Percentiles rank a stretch among this genome's conserved stretches.
Conservation (phyloP, 2,329 filamentous ascomycete genomes). For the Neodidymelliopsis sp. region DNA sequence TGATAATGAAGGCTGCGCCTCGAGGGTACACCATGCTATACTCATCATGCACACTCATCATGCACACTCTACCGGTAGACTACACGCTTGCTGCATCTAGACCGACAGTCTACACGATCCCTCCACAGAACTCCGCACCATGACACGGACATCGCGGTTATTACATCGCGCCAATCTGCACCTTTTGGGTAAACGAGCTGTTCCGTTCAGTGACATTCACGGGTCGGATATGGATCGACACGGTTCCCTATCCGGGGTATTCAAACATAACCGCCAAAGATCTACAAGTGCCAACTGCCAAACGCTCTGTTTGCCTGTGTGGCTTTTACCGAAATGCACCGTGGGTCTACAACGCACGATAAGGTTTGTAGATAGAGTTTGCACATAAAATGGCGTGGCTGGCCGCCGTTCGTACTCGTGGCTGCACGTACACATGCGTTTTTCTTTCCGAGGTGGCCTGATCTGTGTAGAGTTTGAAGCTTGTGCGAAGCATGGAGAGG, state of each 20-base stretch:
- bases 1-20: background rate
- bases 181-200: background rate
- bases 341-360: conserved; percentile 6
- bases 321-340: conserved; percentile 4
- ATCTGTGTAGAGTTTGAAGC: background rate
- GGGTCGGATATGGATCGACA: no score
- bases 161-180: background rate
- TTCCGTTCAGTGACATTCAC: no score
- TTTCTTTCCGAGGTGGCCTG: conserved; percentile 1
- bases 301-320: background rate
- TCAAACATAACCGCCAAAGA: background rate
- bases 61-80: background rate
- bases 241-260: background rate
- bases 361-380: conserved; percentile 12
- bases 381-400: conserved; percentile 7
- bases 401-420: conserved; percentile 12
- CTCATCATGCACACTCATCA: background rate
- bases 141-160: no score
- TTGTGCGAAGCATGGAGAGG: conserved; percentile 3
- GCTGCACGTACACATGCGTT: conserved; percentile 3
- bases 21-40: background rate
- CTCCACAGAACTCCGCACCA: no score
- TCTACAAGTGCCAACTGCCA: background rate
- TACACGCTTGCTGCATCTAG: background rate
- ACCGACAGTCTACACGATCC: background rate